Base-by-base conservation (phyloP, 352 stramenopile species). In the Phytophthora tentaculata region DNA sequence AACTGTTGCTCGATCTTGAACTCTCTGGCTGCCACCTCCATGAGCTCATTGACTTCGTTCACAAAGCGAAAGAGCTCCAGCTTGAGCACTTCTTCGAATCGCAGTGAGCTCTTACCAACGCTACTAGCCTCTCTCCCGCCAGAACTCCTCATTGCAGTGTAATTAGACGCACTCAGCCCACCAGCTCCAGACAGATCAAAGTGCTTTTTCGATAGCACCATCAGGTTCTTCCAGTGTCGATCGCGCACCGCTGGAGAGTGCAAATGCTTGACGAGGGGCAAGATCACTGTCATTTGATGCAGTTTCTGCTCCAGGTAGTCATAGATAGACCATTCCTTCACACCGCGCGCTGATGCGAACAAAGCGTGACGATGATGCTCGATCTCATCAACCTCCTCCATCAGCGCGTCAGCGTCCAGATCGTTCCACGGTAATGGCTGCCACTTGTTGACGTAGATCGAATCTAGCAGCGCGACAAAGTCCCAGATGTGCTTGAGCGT, bases 1-100 rank as follows among this genome's bases (percentile, higher is more conserved):
- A 99, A 76, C 52, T 98, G 96, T 64, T 98, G 97, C 65, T 99
- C 96, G 61, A 99, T 99, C 76, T 98, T 99, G 58, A 98, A 96
- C 56, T 99, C 96, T n/a, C 97, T 97, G 16, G 83, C 92, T 52
- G 95, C 96, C 60, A 97, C 97, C 71, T 98, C 95, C 2, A 98
- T 92, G 20, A 98, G 83, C 50, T 98, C 95, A 63, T 96, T 94
- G 37, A 99, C 94, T 66, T 98, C 91, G 53, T 96, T 96, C 20
- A 97, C 94, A 59, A 97, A 94, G 6, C 83, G 81, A 65, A 98
- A 89, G 29, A 98, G 79, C 43, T 98, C 90, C n/a, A 98, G 79
- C 44, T 83, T 80, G 41, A 98, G 85, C 56, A 98, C 95, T 58
- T 99, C 92, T 69, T 97, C 85, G 19, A 98, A 92, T 0, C 79